Conservation (phyloP, 208 protist species). For the Leishmania arabica region DNA sequence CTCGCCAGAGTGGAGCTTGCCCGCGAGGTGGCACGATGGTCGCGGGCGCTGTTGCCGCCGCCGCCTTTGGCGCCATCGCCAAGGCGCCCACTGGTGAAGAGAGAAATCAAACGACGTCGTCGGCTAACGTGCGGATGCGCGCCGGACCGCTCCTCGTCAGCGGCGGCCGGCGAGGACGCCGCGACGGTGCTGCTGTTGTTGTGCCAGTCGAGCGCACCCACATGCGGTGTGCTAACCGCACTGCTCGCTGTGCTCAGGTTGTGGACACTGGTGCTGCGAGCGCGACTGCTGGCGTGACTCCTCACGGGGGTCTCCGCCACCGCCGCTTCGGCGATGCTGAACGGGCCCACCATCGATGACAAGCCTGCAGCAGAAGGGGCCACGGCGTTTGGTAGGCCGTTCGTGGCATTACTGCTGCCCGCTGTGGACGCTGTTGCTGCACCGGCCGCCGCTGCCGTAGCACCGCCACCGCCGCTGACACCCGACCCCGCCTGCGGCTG, state of each 20-base stretch:
- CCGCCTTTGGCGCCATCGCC: background rate
- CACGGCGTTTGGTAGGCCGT: background rate
- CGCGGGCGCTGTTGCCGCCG: background rate
- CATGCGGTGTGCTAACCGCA: background rate
- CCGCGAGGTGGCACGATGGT: background rate
- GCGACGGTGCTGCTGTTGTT: background rate
- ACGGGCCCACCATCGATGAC: background rate
- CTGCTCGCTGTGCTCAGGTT: conserved; percentile 3
- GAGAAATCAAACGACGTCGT: conserved; percentile 24
- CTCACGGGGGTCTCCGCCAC: background rate
- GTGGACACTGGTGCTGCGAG: background rate
- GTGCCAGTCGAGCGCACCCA: background rate
- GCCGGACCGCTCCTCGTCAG: background rate
- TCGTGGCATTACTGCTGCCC: background rate
- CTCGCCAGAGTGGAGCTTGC: background rate
- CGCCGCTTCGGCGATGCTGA: background rate
- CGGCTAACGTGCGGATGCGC: conserved; percentile 2
- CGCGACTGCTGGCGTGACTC: background rate
- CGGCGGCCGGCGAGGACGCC: background rate
- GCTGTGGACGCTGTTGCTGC: conserved; percentile 4
- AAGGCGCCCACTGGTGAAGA: conserved; percentile 34
- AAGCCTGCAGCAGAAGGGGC: background rate
- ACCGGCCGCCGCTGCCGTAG: background rate
- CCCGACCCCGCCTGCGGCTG: conserved; percentile 12
- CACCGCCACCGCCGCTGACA: conserved; percentile 3